Conservation (phyloP, 2,329 filamentous ascomycete species). For the Diaporthe eres region DNA sequence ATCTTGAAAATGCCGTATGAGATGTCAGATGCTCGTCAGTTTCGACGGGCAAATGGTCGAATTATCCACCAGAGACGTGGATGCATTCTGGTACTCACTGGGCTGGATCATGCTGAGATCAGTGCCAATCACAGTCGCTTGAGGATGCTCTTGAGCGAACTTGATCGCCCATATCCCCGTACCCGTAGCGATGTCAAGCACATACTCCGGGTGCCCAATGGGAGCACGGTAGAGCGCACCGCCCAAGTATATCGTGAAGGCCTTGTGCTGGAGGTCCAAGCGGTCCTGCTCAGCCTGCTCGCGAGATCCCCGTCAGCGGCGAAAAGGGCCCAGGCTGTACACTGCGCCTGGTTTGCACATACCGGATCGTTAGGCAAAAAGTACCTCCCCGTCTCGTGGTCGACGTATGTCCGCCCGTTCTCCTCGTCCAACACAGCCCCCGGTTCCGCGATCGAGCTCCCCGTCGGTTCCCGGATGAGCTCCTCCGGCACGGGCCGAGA, state of each 20-base stretch:
- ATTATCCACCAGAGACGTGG: too few species aligned
- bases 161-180: constrained; percentile 41
- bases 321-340: too few species aligned
- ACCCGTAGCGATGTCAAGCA: constrained; percentile 37
- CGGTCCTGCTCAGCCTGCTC: constrained; percentile 33
- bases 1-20: background rate
- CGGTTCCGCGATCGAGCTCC: constrained; percentile 21
- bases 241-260: constrained; percentile 24
- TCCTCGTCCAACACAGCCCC: constrained; percentile 7
- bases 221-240: constrained; percentile 35
- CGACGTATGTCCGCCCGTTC: constrained; percentile 15
- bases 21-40: too few species aligned
- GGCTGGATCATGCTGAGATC: constrained; percentile 41
- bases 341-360: background rate
- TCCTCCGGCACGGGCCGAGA: constrained; percentile 5
- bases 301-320: background rate
- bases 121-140: constrained; percentile 37
- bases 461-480: constrained; percentile 18
- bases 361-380: constrained; percentile 35
- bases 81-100: background rate
- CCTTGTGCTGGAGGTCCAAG: constrained; percentile 37
- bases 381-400: constrained; percentile 29
- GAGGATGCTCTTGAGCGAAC: constrained; percentile 35
- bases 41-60: background rate
- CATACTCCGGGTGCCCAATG: constrained; percentile 7